A percentile compares a stretch with the other conserved stretches of the same genome.
phyloP scores from a whole-genome alignment of 1,139 yeast genomes.

The Geotrichum europaeum region DNA sequence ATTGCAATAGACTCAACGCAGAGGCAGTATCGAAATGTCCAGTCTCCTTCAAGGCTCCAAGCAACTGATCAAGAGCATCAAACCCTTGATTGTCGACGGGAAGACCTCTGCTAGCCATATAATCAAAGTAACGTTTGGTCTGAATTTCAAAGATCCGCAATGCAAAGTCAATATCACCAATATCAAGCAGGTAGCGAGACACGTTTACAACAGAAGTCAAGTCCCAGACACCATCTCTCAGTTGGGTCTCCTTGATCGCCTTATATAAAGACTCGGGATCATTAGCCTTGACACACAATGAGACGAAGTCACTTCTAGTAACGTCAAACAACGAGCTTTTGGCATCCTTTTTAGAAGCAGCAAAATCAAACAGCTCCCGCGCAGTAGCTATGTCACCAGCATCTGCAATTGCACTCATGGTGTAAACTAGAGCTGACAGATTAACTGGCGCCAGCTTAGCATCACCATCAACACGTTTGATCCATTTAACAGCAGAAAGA shows the following conservation, averaged over 20 bases:
- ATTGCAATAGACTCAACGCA: conserved; percentile 21
- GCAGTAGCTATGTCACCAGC: conserved; percentile 23
- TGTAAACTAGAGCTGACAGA: conserved; percentile 20
- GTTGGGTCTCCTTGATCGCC: conserved; percentile 31
- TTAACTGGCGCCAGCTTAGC: conserved; percentile 21
- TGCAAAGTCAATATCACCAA: conserved; percentile 25
- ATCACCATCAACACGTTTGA: conserved; percentile 26
- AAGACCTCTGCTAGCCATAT: not conserved
- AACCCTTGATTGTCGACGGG: conserved; percentile 14
- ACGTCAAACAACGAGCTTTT: conserved; percentile 19
- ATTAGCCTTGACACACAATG: conserved; percentile 22
- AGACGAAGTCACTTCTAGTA: conserved; percentile 24
- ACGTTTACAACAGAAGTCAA: conserved; percentile 29
- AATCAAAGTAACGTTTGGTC: conserved; percentile 10
- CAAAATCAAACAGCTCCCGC: conserved; percentile 27
- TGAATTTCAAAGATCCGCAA: conserved; percentile 25
- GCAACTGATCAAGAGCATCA: conserved; percentile 20
- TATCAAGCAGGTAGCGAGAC: conserved; percentile 20
- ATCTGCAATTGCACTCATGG: conserved; percentile 23
- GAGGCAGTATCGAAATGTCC: conserved; percentile 15
- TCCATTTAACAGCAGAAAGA: conserved; percentile 35
- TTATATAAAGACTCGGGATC: conserved; percentile 25
- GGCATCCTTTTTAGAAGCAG: conserved; percentile 24
- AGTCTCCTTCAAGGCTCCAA: conserved; percentile 16
- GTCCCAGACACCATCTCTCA: conserved; percentile 33